Conservation (phyloP, 805 yeast genomes). For the Saccharomyces mikatae region DNA sequence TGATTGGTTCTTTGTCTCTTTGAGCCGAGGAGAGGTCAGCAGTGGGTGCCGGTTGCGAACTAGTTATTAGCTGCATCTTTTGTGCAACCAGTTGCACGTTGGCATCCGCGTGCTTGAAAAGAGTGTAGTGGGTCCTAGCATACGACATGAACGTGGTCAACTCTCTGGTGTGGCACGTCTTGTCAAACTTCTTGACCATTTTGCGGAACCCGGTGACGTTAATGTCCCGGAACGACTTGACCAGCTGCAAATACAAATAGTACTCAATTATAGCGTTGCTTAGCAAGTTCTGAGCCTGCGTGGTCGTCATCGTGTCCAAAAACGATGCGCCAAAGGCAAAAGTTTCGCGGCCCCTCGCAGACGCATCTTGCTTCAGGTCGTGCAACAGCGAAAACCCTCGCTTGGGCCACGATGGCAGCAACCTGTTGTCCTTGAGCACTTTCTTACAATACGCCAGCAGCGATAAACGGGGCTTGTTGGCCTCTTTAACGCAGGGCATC, state of each 20-base stretch:
- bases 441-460: not conserved
- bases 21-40: slow-evolving; percentile 11
- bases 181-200: slow-evolving; percentile 84
- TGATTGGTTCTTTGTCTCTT: slow-evolving; percentile 24
- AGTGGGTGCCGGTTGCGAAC: slow-evolving; percentile 9
- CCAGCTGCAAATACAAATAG: slow-evolving; percentile 26
- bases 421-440: slow-evolving; percentile 15
- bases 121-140: slow-evolving; percentile 18
- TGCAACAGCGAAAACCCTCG: not conserved
- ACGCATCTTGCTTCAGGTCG: not conserved
- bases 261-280: slow-evolving; percentile 28
- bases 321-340: not conserved
- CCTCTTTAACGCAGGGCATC: not conserved
- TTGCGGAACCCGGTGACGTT: slow-evolving; percentile 87
- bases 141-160: slow-evolving; percentile 20
- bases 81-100: slow-evolving; percentile 22
- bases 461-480: not conserved
- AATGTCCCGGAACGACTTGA: slow-evolving; percentile 48
- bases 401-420: slow-evolving; percentile 29
- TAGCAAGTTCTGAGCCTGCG: slow-evolving; percentile 9
- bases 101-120: slow-evolving; percentile 24
- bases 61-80: slow-evolving; percentile 16
- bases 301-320: not conserved
- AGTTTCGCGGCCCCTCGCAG: not conserved
- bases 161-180: slow-evolving; percentile 32